phyloP scores from a whole-genome alignment of 768 basidiomycete species.

The Dictyophora rubrovolvata region DNA sequence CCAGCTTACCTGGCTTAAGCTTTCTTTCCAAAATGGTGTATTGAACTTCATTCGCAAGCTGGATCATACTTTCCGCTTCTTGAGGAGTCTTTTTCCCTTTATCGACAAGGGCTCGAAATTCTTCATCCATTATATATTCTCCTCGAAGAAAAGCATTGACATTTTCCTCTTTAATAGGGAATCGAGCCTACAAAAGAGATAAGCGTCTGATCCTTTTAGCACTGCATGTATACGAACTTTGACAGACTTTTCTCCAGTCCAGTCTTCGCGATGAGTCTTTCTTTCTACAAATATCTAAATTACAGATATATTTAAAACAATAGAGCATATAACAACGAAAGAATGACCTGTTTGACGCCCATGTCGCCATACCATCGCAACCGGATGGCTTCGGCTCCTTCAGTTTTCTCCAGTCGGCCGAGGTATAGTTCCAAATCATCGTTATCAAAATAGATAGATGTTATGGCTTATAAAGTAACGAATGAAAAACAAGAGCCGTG shows the following conservation, averaged over 20 bases:
- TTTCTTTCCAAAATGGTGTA: constrained; percentile 78
- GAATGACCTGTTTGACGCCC: constrained; percentile 58
- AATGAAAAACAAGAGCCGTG: not conserved
- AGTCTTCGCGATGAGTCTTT: constrained; percentile 93
- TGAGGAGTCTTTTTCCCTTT: constrained; percentile 89
- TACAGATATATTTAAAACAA: not conserved
- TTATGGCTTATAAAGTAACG: constrained; percentile 56
- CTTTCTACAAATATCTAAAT: constrained; percentile 76
- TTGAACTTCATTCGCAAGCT: constrained; percentile 95
- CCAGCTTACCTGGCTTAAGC: constrained; percentile 63
- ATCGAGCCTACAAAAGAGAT: constrained; percentile 40
- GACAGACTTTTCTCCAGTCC: constrained; percentile 98
- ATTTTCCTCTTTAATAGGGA: constrained; percentile 87
- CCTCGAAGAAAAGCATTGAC: constrained; percentile 87
- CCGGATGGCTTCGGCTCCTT: constrained; percentile 95
- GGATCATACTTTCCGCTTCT: constrained; percentile 90
- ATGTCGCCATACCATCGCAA: constrained; percentile 96
- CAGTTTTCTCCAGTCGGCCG: constrained; percentile 94
- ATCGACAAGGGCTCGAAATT: constrained; percentile 76
- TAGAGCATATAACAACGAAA: not conserved
- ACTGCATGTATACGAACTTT: constrained; percentile 57
- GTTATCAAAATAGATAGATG: constrained; percentile 95
- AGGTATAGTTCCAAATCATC: constrained; percentile 93
- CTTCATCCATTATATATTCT: constrained; percentile 86
- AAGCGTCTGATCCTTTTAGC: constrained; percentile 27